Percentiles rank a stretch among this genome's conserved stretches.
These are phyloP conservation scores for Aethionema arabicum DNA, from an alignment of 345 rosid species.

Conservation along the genomic window DNA sequence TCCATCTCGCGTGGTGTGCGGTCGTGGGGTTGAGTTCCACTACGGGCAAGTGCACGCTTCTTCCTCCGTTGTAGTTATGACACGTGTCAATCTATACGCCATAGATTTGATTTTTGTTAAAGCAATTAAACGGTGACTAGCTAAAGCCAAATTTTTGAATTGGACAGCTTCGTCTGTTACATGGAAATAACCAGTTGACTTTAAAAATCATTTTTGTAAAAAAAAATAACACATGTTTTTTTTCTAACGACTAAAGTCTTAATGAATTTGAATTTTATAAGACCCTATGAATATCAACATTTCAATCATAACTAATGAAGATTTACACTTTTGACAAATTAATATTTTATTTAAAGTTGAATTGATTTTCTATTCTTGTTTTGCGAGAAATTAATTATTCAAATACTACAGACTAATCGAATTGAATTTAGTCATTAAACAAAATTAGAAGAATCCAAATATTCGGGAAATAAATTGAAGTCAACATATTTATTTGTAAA, in stretches of 20 bases:
- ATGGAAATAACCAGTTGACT: conserved; percentile 34
- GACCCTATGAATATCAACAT: background rate
- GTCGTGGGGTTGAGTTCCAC: conserved; percentile 28
- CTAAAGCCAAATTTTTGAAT: background rate
- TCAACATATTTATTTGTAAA: conserved; percentile 14
- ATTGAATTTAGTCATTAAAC: conserved; percentile 4
- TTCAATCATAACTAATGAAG: background rate
- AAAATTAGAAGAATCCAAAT: background rate
- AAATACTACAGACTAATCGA: conserved; percentile 10
- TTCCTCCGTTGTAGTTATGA: conserved; percentile 4
- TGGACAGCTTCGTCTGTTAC: conserved; percentile 29
- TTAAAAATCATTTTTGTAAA: background rate
- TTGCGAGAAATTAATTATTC: conserved; percentile 13
- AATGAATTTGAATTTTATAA: background rate
- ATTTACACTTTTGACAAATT: conserved; percentile 7
- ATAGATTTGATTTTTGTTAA: background rate
- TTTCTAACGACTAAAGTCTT: conserved; percentile 23
- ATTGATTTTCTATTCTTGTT: background rate
- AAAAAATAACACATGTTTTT: conserved; percentile 1
- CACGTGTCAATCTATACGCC: conserved; percentile 20
- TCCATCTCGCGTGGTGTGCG: conserved; percentile 15
- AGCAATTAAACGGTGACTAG: conserved; percentile 15
- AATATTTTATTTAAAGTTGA: conserved; percentile 10
- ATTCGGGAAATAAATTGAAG: conserved; percentile 18
- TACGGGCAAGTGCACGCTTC: conserved; percentile 21